Percentiles rank a stretch among this genome's conserved stretches.
Conservation (phyloP, 148 eudicot species). For the Diospyros lotus region DNA sequence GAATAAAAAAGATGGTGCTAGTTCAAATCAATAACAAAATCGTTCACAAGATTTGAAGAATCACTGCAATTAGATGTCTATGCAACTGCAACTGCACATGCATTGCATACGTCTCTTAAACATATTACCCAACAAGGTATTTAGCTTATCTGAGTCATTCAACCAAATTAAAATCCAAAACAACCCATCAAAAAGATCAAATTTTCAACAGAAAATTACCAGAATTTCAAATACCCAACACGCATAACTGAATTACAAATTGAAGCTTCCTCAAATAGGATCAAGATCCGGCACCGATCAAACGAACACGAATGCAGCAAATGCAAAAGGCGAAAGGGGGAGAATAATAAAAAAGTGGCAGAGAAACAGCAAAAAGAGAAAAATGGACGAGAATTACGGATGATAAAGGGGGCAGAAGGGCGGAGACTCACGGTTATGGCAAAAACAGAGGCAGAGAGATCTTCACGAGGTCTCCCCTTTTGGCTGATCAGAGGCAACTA, state of each 20-base stretch:
- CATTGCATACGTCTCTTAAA: not conserved
- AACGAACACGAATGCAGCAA: not conserved
- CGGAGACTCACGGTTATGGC: not conserved
- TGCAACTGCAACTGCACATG: not conserved
- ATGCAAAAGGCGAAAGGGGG: not conserved
- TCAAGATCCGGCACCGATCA: constrained; percentile 15
- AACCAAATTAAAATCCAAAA: too few species aligned
- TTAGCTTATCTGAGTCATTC: too few species aligned
- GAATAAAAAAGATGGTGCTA: too few species aligned
- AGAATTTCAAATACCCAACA: not conserved
- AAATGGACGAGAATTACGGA: not conserved
- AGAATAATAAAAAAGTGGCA: not conserved
- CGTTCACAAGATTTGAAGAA: not conserved
- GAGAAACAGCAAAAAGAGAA: not conserved
- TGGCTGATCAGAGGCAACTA: constrained; percentile 7
- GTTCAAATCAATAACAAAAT: not conserved
- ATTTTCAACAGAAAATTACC: not conserved
- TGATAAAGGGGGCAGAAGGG: not conserved
- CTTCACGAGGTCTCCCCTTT: constrained; percentile 2
- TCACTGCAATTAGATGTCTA: not conserved
- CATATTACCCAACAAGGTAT: too few species aligned
- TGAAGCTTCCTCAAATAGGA: constrained; percentile 10
- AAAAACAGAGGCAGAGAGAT: constrained; percentile 15
- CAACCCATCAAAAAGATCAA: too few species aligned
- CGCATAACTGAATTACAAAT: not conserved